These are phyloP conservation scores for Penicillium freii DNA, from an alignment of 2,329 filamentous ascomycete genomes.

Conservation along the genomic window DNA sequence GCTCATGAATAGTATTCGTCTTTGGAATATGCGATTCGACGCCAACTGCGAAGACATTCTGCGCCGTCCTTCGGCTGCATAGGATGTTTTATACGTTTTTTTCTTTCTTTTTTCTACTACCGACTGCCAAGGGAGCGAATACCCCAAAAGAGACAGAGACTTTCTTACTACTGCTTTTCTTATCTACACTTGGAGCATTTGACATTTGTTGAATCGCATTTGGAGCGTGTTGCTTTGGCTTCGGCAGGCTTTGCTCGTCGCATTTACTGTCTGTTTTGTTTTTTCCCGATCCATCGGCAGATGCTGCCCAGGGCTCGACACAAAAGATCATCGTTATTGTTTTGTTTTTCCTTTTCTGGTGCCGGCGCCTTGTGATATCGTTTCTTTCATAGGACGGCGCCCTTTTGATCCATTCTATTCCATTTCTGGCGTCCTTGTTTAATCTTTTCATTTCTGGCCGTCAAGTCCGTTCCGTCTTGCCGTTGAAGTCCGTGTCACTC, in stretches of 20 bases:
- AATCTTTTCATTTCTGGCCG: slow-evolving; percentile 12
- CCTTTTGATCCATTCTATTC: slow-evolving; percentile 16
- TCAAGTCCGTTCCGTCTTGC: slow-evolving; percentile 10
- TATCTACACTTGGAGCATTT: slow-evolving; percentile 19
- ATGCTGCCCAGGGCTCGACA: slow-evolving; percentile 9
- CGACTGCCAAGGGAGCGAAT: slow-evolving; percentile 9
- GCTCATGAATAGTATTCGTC: slow-evolving; percentile 82
- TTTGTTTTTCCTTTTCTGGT: slow-evolving; percentile 5
- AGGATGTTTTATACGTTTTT: slow-evolving; percentile 11
- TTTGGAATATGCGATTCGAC: slow-evolving; percentile 93
- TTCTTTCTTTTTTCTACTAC: slow-evolving; percentile 1
- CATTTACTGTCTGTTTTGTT: slow-evolving; percentile 14
- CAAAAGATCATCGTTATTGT: slow-evolving; percentile 16
- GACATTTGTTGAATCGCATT: slow-evolving; percentile 33
- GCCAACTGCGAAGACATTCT: slow-evolving; percentile 93
- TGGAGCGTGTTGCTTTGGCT: slow-evolving; percentile 37
- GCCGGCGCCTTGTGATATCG: slow-evolving; percentile 22
- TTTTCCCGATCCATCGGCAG: slow-evolving; percentile 12
- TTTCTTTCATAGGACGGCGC: slow-evolving; percentile 29
- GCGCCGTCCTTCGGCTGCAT: slow-evolving; percentile 48
- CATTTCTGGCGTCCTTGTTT: slow-evolving; percentile 29
- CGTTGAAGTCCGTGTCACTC: slow-evolving; percentile 29
- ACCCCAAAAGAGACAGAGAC: slow-evolving; percentile 13
- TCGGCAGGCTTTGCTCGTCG: slow-evolving; percentile 31
- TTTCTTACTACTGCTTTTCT: slow-evolving; percentile 9